Evolutionary conservation across 2,329 filamentous ascomycete species (phyloP).

Genomic region (Fusarium drepaniforme): DNA sequence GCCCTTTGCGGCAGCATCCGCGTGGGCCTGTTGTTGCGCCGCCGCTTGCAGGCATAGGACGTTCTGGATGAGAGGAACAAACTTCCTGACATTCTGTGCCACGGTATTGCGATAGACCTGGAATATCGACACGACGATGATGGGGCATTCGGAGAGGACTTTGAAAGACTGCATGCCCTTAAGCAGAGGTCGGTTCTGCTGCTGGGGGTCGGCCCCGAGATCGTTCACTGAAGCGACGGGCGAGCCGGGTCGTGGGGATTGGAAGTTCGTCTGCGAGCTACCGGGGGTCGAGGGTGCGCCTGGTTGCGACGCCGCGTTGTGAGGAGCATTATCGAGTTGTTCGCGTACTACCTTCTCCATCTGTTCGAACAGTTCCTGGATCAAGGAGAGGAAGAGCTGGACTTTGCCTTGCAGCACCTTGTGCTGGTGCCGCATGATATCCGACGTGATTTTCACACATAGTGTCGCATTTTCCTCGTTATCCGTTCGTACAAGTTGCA

Average conservation of each 20-base stretch:
- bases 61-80: constrained; percentile 93
- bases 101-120: constrained; percentile 89
- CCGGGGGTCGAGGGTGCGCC: constrained; percentile 76
- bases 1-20: constrained; percentile 82
- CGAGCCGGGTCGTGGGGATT: constrained; percentile 90
- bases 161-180: constrained; percentile 99
- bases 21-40: constrained; percentile 92
- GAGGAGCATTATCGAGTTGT: constrained; percentile 85
- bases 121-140: constrained; percentile 98
- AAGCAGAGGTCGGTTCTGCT: constrained; percentile 82
- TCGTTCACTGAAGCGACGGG: constrained; percentile 87
- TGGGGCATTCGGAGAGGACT: constrained; percentile 96
- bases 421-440: constrained; percentile 92
- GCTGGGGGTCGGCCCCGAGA: constrained; percentile 82
- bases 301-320: constrained; percentile 62
- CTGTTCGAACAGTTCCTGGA: constrained; percentile 94
- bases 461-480: constrained; percentile 99
- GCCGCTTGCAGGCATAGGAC: constrained; percentile 90
- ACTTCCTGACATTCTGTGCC: constrained; percentile 86
- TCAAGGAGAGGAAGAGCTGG: constrained; percentile 89
- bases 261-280: constrained; percentile 77
- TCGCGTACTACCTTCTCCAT: constrained; percentile 96
- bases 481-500: constrained; percentile 88
- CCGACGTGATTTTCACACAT: constrained; percentile 98
- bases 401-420: constrained; percentile 84